Percentiles rank a stretch among this genome's conserved stretches.
Evolutionary conservation across 495 filamentous ascomycete species (phyloP).

Genomic region (Rhypophila decipiens): DNA sequence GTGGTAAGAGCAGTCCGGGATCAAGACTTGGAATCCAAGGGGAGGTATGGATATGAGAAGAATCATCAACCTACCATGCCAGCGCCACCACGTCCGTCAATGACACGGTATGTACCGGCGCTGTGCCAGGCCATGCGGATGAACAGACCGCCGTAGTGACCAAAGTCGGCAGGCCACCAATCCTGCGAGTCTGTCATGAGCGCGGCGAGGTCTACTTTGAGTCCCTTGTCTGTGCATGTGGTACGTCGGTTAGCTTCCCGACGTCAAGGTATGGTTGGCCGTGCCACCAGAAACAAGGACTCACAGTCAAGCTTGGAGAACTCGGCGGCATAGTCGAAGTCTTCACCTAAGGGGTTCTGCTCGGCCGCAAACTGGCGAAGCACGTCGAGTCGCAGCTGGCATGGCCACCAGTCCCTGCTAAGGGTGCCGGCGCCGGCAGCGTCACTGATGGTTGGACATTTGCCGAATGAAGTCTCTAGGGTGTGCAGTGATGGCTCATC

Average conservation of each 20-base stretch:
- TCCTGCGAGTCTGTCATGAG: slow-evolving; percentile 71
- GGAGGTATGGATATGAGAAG: too few species aligned
- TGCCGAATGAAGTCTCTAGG: background rate
- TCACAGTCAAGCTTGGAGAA: slow-evolving; percentile 61
- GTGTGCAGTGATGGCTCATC: background rate
- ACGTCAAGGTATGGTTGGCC: background rate
- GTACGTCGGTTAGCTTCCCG: too few species aligned
- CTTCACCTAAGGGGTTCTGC: slow-evolving; percentile 51
- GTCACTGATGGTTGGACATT: background rate
- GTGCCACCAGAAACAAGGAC: background rate
- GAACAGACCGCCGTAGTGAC: slow-evolving; percentile 71
- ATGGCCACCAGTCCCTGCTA: slow-evolving; percentile 67
- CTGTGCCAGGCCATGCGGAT: slow-evolving; percentile 75
- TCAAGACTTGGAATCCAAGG: too few species aligned
- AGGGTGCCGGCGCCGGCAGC: slow-evolving; percentile 48
- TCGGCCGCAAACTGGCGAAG: slow-evolving; percentile 59
- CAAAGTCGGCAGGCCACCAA: slow-evolving; percentile 72
- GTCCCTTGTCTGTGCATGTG: slow-evolving; percentile 41
- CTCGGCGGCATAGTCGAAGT: slow-evolving; percentile 62
- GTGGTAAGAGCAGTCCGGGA: too few species aligned
- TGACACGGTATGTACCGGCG: slow-evolving; percentile 65
- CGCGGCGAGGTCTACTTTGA: slow-evolving; percentile 61
- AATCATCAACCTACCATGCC: slow-evolving; percentile 32
- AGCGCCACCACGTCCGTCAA: slow-evolving; percentile 65
- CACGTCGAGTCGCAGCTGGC: slow-evolving; percentile 56